Evolutionary conservation across 352 stramenopile species (phyloP), one percentile per base, ranked within the genome.

Genomic region (Globisporangium heterothallicum): DNA sequence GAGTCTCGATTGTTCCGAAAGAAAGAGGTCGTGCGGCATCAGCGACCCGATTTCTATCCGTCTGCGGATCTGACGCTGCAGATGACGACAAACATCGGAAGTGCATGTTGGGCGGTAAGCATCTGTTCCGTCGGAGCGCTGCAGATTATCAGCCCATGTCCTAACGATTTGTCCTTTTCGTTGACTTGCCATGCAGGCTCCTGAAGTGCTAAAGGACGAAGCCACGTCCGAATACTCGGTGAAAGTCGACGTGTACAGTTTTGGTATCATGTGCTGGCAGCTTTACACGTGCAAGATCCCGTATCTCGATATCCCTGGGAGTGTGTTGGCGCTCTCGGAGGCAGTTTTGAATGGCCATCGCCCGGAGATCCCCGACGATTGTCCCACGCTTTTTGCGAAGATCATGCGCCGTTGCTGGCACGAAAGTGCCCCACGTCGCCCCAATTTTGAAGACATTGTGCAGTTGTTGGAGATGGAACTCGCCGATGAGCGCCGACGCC

Each of bases 231-330:
- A 80, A 27, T 92, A 92, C 61, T 89, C 78, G 29, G 60, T 92
- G 38, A 92, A 92, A 54, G 80, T 92, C 26, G 80, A 92, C 64
- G 80, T 92, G 19, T 92, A 92, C 53, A 92, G 80, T 63, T 92
- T 92, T 58, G 80, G 75, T 19, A 80, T 92, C 59, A 87, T 89
- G 51, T 92, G 78, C 66, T 92, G 80, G 80, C 80, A 92, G 67
- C 59, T 92, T 38, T 86, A 70, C 54, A 88, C 80, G 22, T 87
- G 78, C 59, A 68, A 73, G 36, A 63, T 82, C 48, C 80, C 80
- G 43, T 92, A 87, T 49, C 67, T 65, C 13, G 74, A 89, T 42
- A 92, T 92, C 21, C 80, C 80, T n/a, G 80, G 80, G 21, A 92
- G 80, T 24, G 71, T 87, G 16, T 51, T 92, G 3, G 80, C 80